Evolutionary conservation across 2,329 filamentous ascomycete genomes (phyloP).

Genomic region (Dryadomyces sulphureus): DNA sequence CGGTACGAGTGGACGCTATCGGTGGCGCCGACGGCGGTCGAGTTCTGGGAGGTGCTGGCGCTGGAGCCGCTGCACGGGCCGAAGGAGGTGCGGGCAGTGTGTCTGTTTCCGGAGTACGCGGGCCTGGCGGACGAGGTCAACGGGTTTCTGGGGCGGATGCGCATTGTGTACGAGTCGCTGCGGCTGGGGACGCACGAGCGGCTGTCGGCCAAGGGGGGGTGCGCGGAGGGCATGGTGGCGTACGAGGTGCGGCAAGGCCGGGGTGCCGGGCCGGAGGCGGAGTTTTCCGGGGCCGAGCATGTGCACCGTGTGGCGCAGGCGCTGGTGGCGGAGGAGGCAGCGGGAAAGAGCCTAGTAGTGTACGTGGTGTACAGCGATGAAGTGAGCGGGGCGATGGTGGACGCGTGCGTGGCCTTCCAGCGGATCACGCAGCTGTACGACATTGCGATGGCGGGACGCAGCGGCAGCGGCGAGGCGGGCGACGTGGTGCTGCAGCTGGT

Average conservation of each 20-base stretch:
- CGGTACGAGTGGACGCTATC: conserved; percentile 56
- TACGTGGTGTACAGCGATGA: conserved; percentile 61
- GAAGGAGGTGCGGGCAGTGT: conserved; percentile 59
- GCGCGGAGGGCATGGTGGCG: conserved; percentile 33
- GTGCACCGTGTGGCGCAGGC: conserved; percentile 33
- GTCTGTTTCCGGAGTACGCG: conserved; percentile 52
- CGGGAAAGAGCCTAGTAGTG: conserved; percentile 52
- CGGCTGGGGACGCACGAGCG: conserved; percentile 54
- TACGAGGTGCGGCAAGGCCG: too few species aligned
- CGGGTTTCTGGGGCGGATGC: conserved; percentile 52
- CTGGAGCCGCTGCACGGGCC: conserved; percentile 54
- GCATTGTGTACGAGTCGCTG: conserved; percentile 57
- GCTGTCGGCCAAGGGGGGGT: conserved; percentile 25
- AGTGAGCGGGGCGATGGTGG: conserved; percentile 44
- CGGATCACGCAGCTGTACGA: conserved; percentile 53
- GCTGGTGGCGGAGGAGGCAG: conserved; percentile 25
- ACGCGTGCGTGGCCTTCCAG: conserved; percentile 62
- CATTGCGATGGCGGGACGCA: conserved; percentile 18
- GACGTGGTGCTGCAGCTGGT: conserved; percentile 69
- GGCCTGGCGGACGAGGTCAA: conserved; percentile 46
- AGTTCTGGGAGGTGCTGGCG: conserved; percentile 72
- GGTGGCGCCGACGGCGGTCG: conserved; percentile 56
- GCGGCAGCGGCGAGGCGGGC: conserved; percentile 26
- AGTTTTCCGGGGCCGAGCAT: conserved; percentile 31
- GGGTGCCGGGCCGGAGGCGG: conserved; percentile 10